Conservation (phyloP, 306 rosid genomes). For the Morella rubra region DNA sequence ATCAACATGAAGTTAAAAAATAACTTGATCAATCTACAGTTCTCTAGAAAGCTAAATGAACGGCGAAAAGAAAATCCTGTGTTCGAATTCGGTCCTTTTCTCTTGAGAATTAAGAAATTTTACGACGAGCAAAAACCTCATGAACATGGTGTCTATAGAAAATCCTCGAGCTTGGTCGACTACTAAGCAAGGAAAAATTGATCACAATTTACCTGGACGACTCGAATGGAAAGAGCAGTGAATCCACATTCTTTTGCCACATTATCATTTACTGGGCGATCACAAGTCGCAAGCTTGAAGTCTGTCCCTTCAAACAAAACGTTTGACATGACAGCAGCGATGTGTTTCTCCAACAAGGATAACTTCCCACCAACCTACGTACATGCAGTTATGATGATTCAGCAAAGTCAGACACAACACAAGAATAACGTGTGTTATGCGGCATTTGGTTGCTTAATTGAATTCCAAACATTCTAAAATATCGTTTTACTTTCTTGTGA, state of each 20-base stretch:
- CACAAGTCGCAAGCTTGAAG: slow-evolving; percentile 85
- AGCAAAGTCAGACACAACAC: no score
- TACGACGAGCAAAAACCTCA: not conserved
- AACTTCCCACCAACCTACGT: slow-evolving; percentile 74
- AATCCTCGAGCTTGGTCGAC: not conserved
- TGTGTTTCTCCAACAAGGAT: slow-evolving; percentile 59
- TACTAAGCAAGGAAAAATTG: not conserved
- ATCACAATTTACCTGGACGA: slow-evolving; percentile 54
- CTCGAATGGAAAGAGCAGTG: slow-evolving; percentile 78
- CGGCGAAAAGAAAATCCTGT: not conserved
- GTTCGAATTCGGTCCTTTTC: not conserved
- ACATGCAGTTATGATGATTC: not conserved
- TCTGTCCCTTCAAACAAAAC: slow-evolving; percentile 65
- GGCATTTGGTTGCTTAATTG: no score
- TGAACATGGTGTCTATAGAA: not conserved
- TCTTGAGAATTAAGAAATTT: not conserved
- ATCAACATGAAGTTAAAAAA: not conserved
- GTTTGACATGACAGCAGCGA: slow-evolving; percentile 48
- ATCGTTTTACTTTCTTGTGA: not conserved
- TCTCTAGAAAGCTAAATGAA: not conserved
- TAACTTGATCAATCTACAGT: not conserved
- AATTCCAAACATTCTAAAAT: not conserved
- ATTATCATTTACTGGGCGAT: slow-evolving; percentile 48
- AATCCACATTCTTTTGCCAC: slow-evolving; percentile 82
- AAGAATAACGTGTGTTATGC: no score